Base-by-base conservation (phyloP, 768 basidiomycete species). In the Galerina marginata region DNA sequence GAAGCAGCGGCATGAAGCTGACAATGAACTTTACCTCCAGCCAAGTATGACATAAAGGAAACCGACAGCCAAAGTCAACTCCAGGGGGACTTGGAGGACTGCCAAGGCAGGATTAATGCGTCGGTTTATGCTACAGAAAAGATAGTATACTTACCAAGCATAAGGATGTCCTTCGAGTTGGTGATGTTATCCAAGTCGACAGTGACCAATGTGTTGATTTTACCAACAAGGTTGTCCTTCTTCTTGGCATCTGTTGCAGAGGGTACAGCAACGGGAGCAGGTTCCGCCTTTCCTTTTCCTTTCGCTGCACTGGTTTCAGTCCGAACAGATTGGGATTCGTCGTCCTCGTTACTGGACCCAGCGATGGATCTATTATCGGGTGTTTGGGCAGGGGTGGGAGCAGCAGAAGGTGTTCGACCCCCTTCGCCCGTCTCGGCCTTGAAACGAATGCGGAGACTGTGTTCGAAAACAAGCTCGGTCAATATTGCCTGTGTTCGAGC, bases 191-290 rank as follows among this genome's bases (percentile, higher is more conserved):
- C 68, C 58, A 81, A 48, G 72, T 93, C 91, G 3, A 87, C 86
- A 5, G 90, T 85, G 48, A 91, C 83, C 6, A 93, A 74, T 51
- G 91, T 92, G 70, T 89, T 92, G 68, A 93, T 88, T 68, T 86
- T 90, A 6, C 92, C 91, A 45, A 87, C 82, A 20, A 91, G 72
- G 64, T 88, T 86, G 26, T 75, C 76, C 14, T 74, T 71, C 50
- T 75, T 77, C 9, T 55, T 61, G 6, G 52, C 56, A 20, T 55
- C 58, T 6, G 44, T 25, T 3, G 56, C 25, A 37, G 16, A 15
- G 37, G 37, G 10, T 12, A 11, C 47, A 15, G 9, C 15, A 45
- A 3, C n/a, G 4, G 36, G 29, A 37, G 71, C n/a, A 39, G 56
- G 14, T 29, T 2, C 49, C 72, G 55, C 45, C 25, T 53, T 56